Evolutionary conservation across 2,329 filamentous ascomycete genomes (phyloP).

Genomic region (Sphaerulina populicola): DNA sequence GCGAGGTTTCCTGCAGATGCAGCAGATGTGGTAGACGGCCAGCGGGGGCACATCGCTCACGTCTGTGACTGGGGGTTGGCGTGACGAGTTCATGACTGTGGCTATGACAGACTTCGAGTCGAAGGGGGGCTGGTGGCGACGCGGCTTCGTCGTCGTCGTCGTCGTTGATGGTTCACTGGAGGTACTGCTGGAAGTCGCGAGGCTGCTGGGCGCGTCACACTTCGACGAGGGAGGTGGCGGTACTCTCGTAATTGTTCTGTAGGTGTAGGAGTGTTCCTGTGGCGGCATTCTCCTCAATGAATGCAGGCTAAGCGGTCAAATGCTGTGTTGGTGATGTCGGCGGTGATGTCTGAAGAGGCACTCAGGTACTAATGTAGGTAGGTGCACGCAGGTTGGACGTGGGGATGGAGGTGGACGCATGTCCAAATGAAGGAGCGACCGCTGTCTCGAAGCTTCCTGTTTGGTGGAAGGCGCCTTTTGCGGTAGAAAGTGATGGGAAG

Average conservation of each 20-base stretch:
- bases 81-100: background rate
- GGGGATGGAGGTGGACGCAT: background rate
- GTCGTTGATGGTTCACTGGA: background rate
- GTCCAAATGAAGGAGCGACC: background rate
- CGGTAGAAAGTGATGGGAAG: background rate
- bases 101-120: background rate
- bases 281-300: background rate
- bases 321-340: background rate
- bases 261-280: background rate
- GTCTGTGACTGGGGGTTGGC: constrained; percentile 1
- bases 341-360: background rate
- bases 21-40: constrained; percentile 31
- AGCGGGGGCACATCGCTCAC: constrained; percentile 22
- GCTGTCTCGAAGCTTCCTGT: too few relatives aligned
- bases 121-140: background rate
- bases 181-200: background rate
- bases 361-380: background rate
- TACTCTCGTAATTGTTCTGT: background rate
- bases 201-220: background rate
- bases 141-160: background rate
- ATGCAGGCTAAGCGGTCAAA: background rate
- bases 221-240: background rate
- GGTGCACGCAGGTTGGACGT: too few relatives aligned
- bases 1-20: constrained; percentile 29
- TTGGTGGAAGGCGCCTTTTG: too few relatives aligned